Percentiles rank a stretch among this genome's conserved stretches.
phyloP scores from a whole-genome alignment of 2,329 filamentous ascomycete species.

The Blastomyces parvus region DNA sequence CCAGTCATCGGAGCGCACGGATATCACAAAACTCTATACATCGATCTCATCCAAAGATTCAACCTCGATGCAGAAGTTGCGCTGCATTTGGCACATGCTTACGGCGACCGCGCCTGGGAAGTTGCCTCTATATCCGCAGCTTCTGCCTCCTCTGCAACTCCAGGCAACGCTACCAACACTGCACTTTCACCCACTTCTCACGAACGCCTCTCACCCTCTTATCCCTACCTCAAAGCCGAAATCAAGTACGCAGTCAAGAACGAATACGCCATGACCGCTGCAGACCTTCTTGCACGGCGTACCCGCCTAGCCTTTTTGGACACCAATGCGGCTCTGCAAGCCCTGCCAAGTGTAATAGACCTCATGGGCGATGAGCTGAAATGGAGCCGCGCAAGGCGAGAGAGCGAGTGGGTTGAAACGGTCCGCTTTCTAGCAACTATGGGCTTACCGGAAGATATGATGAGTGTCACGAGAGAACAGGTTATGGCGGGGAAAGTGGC shows the following conservation, averaged over 20 bases:
- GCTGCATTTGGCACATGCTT: slow-evolving; percentile 66
- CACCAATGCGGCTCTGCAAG: slow-evolving; percentile 68
- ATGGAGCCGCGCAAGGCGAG: slow-evolving; percentile 58
- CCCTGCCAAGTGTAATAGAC: slow-evolving; percentile 66
- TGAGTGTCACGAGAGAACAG: slow-evolving; percentile 9
- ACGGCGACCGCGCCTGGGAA: slow-evolving; percentile 74
- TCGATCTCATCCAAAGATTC: slow-evolving; percentile 75
- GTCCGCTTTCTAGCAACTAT: slow-evolving; percentile 33
- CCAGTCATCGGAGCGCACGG: slow-evolving; percentile 64
- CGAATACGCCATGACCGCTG: slow-evolving; percentile 72
- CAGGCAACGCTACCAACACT: slow-evolving; percentile 53
- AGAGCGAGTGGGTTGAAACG: slow-evolving; percentile 61
- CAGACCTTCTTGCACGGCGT: slow-evolving; percentile 65
- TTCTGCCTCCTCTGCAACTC: slow-evolving; percentile 54
- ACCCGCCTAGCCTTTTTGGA: slow-evolving; percentile 72
- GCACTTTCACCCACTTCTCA: slow-evolving; percentile 69
- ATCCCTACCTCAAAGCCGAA: slow-evolving; percentile 75
- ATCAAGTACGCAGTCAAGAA: slow-evolving; percentile 66
- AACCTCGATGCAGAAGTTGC: slow-evolving; percentile 73
- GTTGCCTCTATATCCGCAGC: slow-evolving; percentile 61
- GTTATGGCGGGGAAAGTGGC: slow-evolving; percentile 6
- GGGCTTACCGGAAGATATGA: slow-evolving; percentile 6
- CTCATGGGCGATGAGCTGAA: slow-evolving; percentile 65
- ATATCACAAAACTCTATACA: slow-evolving; percentile 70
- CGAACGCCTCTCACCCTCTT: slow-evolving; percentile 60